Conservation (phyloP, 495 filamentous ascomycete species). For the Penicillium robsamsonii region DNA sequence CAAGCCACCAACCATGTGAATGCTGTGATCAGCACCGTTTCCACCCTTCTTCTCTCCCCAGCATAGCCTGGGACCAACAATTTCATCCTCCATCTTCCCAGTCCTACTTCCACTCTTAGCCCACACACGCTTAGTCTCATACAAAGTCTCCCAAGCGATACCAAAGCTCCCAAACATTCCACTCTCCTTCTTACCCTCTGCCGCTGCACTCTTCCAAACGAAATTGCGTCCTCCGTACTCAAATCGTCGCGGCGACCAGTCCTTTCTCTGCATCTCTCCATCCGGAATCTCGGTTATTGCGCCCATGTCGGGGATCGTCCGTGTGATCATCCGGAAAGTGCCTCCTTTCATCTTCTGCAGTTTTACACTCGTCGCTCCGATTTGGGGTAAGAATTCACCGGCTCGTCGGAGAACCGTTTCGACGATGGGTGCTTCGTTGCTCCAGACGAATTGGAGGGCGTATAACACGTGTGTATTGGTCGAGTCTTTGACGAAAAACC, state of each 20-base stretch:
- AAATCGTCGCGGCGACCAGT: slow-evolving; percentile 23
- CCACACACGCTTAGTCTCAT: slow-evolving; percentile 26
- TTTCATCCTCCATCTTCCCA: slow-evolving; percentile 32
- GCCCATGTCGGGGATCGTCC: slow-evolving; percentile 17
- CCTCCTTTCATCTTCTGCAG: slow-evolving; percentile 18
- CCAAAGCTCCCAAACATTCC: slow-evolving; percentile 14
- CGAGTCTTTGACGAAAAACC: slow-evolving; percentile 21
- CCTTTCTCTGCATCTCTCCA: slow-evolving; percentile 14
- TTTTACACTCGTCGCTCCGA: slow-evolving; percentile 16
- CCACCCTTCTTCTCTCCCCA: slow-evolving; percentile 23
- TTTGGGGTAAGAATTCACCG: slow-evolving; percentile 18
- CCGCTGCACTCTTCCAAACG: slow-evolving; percentile 19
- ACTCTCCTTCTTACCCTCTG: slow-evolving; percentile 14
- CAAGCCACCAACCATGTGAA: slow-evolving; percentile 18
- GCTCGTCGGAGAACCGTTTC: slow-evolving; percentile 18
- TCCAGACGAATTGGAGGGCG: slow-evolving; percentile 21
- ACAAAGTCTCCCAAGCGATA: slow-evolving; percentile 19
- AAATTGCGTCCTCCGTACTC: slow-evolving; percentile 21
- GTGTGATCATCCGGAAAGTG: slow-evolving; percentile 15
- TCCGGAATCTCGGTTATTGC: slow-evolving; percentile 19
- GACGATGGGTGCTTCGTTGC: slow-evolving; percentile 17
- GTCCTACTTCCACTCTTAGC: slow-evolving; percentile 17
- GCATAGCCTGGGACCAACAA: slow-evolving; percentile 17
- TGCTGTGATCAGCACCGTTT: slow-evolving; percentile 15
- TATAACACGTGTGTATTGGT: slow-evolving; percentile 21